Percentiles rank a stretch among this genome's conserved stretches.
These are phyloP conservation scores for Gynandropsis gynandra DNA, from an alignment of 345 rosid species.

Conservation along the genomic window DNA sequence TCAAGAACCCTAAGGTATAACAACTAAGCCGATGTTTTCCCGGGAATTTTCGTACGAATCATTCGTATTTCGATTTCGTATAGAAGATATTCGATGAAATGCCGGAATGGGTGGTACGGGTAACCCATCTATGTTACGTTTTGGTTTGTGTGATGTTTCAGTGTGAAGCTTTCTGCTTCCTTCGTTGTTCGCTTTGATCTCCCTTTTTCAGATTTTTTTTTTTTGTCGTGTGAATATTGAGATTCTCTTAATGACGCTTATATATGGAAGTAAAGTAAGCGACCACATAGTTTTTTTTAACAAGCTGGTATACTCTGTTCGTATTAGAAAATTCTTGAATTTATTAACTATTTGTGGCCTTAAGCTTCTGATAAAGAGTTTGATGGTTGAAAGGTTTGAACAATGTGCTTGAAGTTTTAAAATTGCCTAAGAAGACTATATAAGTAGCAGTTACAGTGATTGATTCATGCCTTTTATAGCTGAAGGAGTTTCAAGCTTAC, in stretches of 20 bases:
- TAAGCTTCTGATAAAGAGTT: no score
- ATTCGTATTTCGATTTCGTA: constrained; percentile 7
- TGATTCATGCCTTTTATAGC: neutral
- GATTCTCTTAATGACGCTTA: neutral
- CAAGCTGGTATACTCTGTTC: no score
- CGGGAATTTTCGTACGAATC: neutral
- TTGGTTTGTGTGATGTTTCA: neutral
- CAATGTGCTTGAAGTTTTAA: no score
- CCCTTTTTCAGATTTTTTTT: no score
- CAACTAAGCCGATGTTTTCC: neutral
- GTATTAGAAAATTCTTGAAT: neutral
- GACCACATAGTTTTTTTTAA: no score
- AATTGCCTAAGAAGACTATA: constrained; percentile 2
- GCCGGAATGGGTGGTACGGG: neutral
- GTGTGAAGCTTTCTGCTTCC: neutral
- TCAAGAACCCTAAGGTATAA: constrained; percentile 46
- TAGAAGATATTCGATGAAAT: constrained; percentile 38
- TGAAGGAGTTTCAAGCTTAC: no score
- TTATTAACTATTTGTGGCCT: neutral
- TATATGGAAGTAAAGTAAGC: no score
- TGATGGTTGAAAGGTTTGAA: no score
- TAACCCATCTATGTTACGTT: neutral
- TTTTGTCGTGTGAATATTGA: neutral
- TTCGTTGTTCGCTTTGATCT: constrained; percentile 8
- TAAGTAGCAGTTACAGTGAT: neutral